These are phyloP conservation scores for Hypericum perforatum DNA, from an alignment of 345 rosid genomes.

Conservation along the genomic window DNA sequence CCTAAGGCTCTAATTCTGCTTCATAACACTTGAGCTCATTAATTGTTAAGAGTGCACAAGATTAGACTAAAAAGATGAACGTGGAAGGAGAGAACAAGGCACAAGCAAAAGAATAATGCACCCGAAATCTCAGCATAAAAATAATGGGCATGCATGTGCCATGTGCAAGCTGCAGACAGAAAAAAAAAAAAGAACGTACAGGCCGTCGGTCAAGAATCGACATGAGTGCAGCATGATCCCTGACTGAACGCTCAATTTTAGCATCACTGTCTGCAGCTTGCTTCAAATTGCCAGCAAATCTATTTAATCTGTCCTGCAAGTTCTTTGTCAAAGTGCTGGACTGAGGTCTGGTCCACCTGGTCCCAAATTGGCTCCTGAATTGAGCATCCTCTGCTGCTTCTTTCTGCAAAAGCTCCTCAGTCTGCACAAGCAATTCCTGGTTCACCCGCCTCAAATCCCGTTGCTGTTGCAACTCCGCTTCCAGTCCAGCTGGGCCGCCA, in stretches of 20 bases:
- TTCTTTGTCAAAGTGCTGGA: constrained; percentile 93
- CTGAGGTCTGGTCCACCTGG: constrained; percentile 98
- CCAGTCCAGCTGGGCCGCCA: constrained; percentile 91
- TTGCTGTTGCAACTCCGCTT: constrained; percentile 86
- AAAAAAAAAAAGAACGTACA: constrained; percentile 28
- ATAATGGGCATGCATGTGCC: too few relatives aligned
- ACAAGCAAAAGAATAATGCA: too few relatives aligned
- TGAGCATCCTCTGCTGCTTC: constrained; percentile 92
- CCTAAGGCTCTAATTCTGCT: too few relatives aligned
- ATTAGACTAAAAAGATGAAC: too few relatives aligned
- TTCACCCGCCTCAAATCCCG: constrained; percentile 85
- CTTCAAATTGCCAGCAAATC: constrained; percentile 90
- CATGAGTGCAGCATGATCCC: constrained; percentile 72
- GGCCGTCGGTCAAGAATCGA: constrained; percentile 86
- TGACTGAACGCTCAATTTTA: constrained; percentile 84
- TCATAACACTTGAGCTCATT: too few relatives aligned
- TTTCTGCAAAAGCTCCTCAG: constrained; percentile 93
- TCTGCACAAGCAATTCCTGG: constrained; percentile 83
- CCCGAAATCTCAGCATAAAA: too few relatives aligned
- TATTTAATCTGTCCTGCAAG: constrained; percentile 84
- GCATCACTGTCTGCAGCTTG: constrained; percentile 97
- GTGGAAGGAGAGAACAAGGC: too few relatives aligned
- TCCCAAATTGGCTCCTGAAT: constrained; percentile 92
- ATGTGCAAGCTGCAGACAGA: too few relatives aligned
- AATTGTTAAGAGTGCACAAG: too few relatives aligned